These are phyloP conservation scores for Verticillium klebahnii DNA, from an alignment of 2,329 filamentous ascomycete genomes.

Conservation along the genomic window DNA sequence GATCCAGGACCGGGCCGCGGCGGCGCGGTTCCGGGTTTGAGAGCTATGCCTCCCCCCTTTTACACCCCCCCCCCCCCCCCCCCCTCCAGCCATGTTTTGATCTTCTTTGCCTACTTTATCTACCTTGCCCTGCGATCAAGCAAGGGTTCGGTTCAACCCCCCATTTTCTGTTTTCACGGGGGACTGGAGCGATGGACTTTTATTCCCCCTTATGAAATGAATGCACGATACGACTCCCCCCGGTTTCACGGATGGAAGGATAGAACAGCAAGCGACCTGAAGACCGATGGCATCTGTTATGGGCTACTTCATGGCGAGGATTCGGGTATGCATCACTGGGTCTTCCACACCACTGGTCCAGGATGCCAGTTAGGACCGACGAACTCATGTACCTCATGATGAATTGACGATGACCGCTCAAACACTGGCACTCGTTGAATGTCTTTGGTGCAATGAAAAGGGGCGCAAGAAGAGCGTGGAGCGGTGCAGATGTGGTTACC, in stretches of 20 bases:
- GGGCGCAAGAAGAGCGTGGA: too few relatives aligned
- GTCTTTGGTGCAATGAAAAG: neutral
- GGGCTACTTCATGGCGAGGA: neutral
- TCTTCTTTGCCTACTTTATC: constrained; percentile 1
- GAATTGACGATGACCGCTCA: neutral
- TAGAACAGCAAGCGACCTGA: neutral
- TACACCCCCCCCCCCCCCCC: neutral
- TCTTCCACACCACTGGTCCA: neutral
- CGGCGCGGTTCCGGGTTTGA: constrained; percentile 32
- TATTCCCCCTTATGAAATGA: neutral
- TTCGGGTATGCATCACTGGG: neutral
- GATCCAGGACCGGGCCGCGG: constrained; percentile 62
- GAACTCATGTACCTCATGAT: neutral
- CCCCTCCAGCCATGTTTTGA: neutral
- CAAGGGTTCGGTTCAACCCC: neutral
- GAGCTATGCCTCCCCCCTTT: neutral
- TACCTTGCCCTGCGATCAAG: neutral
- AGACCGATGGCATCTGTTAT: neutral
- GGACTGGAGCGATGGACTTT: neutral
- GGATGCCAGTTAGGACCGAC: neutral
- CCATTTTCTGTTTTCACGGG: neutral
- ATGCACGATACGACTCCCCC: neutral
- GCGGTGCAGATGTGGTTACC: too few relatives aligned
- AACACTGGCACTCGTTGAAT: neutral
- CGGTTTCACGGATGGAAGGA: neutral